A percentile compares a stretch with the other conserved stretches of the same genome.
Conservation (phyloP, 2,329 filamentous ascomycete species). For the Nannizziopsis arthrosporioides region DNA sequence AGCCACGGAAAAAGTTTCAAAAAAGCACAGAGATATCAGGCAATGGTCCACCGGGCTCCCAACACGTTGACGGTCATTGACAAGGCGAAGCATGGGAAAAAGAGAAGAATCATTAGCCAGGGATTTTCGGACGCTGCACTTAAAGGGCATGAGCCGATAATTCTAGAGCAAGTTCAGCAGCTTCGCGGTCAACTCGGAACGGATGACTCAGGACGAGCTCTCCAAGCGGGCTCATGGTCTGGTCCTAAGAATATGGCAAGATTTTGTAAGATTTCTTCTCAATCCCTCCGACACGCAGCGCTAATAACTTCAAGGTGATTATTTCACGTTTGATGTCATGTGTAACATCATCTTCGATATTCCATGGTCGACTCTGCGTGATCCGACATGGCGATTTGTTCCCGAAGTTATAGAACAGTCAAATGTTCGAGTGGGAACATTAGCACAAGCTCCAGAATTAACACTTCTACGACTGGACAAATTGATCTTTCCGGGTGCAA, state of each 20-base stretch:
- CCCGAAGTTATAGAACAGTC: not conserved
- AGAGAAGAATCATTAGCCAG: constrained; percentile 19
- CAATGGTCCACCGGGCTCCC: constrained; percentile 6
- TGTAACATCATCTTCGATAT: not conserved
- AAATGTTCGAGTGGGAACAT: not conserved
- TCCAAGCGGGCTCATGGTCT: constrained; percentile 28
- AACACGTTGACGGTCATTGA: constrained; percentile 14
- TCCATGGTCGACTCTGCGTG: not conserved
- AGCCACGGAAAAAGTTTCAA: constrained; percentile 20
- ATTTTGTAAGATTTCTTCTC: constrained; percentile 25
- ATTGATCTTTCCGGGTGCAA: not conserved
- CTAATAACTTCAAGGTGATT: constrained; percentile 15
- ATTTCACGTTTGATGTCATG: constrained; percentile 35
- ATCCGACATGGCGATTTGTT: not conserved
- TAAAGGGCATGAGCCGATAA: constrained; percentile 56
- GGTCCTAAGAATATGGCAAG: constrained; percentile 34
- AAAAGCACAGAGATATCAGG: constrained; percentile 31
- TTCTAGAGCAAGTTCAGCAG: constrained; percentile 42
- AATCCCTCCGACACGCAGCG: not conserved
- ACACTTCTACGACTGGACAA: not conserved
- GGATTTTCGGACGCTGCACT: constrained; percentile 22
- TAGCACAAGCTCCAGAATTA: not conserved
- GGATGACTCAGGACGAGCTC: constrained; percentile 12
- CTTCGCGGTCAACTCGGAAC: constrained; percentile 13
- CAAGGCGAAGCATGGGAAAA: constrained; percentile 15